Base-by-base conservation (phyloP, 306 rosid genomes). In the Trifolium pratense region DNA sequence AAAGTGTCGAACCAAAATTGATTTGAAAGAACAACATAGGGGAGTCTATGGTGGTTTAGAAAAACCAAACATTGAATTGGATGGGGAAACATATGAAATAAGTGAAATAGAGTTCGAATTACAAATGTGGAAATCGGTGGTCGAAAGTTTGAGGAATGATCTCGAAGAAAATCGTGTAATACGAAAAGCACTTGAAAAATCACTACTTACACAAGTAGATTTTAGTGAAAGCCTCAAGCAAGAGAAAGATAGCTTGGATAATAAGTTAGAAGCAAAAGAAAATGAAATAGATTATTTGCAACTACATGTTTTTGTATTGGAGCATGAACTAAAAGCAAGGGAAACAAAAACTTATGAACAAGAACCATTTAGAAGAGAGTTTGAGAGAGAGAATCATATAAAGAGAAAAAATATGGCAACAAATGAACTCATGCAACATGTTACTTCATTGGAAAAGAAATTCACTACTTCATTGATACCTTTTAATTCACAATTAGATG, bases 121-220 rank as follows among this genome's bases (percentile, higher is more conserved):
- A 79, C 78, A 73, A 42, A 81, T 77, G 55, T 91, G 96, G 94
- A 89, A 64, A 70, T 84, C 84, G 20, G 69, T 52, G 39, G 85
- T 71, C 20, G 84, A 94, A 48, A 82, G 66, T 46, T 82, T 87
- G 65, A 78, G 48, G 79, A 64, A 9, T 68, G 88, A 75, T 39
- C 88, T 91, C 58, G 90, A 91, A 80, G 85, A 77, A 80, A 85
- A 66, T 73, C 71, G 70, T 16, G 76, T 7, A 51, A 55, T 70
- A 18, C 84, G 89, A 56, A 87, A 67, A 83, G 86, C 81, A 83
- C 79, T 94, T n/a, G 97, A 91, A 84, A 83, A 86, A 51, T 88
- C 94, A 15, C 87, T 91, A 45, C 88, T 91, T 70, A 86, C 88
- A 60, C 86, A 89, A 81, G 82, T 87, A 36, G 88, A 84, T 26